These are phyloP conservation scores for Blastobotrys attinorum DNA, from an alignment of 805 yeast genomes.

Conservation along the genomic window DNA sequence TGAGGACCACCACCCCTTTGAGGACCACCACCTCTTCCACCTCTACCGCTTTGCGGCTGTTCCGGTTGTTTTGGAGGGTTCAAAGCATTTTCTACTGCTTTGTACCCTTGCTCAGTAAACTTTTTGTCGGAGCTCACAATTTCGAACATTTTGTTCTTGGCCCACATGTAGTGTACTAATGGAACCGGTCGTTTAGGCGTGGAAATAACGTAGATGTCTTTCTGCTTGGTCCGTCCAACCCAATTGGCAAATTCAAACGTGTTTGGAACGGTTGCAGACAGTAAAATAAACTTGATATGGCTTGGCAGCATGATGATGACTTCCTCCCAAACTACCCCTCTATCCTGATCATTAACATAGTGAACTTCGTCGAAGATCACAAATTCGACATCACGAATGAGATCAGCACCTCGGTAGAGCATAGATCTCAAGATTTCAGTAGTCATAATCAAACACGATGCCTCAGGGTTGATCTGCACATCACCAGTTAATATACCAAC, in stretches of 20 bases:
- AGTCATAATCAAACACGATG: constrained; percentile 94
- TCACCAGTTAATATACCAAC: constrained; percentile 97
- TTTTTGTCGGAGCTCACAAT: constrained; percentile 67
- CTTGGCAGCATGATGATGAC: constrained; percentile 97
- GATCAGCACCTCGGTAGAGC: constrained; percentile 94
- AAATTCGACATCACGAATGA: constrained; percentile 94
- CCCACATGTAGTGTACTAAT: constrained; percentile 77
- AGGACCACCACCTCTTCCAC: constrained; percentile 30
- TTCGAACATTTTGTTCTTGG: constrained; percentile 63
- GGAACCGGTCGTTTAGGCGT: constrained; percentile 98
- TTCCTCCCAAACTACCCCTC: constrained; percentile 99
- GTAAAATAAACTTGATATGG: constrained; percentile 81
- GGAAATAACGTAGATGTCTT: constrained; percentile 91
- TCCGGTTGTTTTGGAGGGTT: constrained; percentile 2
- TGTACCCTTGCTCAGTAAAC: constrained; percentile 59
- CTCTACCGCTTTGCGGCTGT: constrained; percentile 28
- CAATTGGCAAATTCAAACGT: constrained; percentile 96
- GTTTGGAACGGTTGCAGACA: constrained; percentile 98
- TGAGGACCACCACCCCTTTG: constrained; percentile 25
- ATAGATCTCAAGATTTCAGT: constrained; percentile 92
- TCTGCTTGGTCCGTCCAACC: constrained; percentile 96
- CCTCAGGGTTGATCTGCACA: constrained; percentile 95
- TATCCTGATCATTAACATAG: constrained; percentile 90
- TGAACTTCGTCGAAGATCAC: constrained; percentile 98
- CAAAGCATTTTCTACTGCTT: constrained; percentile 10